Conservation (phyloP, 176 grass and related monocot species). For the Aegilops bicornis region DNA sequence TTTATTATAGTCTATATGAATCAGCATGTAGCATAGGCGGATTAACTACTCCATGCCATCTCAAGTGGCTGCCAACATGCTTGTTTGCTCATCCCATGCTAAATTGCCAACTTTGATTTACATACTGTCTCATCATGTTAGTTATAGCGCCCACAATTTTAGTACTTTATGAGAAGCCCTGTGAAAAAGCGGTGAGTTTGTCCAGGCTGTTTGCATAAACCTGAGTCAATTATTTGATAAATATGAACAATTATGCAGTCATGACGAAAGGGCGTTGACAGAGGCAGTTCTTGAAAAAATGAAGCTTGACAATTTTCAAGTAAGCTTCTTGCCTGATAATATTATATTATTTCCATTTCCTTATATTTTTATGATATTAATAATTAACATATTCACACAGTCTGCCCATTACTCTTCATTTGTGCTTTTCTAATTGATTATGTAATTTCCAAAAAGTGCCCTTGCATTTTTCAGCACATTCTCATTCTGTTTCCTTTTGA, state of each 20-base stretch:
- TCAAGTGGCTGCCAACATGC: conserved; percentile 1
- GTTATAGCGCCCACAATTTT: neutral
- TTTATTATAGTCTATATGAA: neutral
- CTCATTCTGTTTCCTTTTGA: conserved; percentile 16
- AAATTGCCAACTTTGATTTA: neutral
- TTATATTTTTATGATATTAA: conserved; percentile 26
- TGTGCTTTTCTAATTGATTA: neutral
- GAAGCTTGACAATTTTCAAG: conserved; percentile 93
- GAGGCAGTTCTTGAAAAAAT: conserved; percentile 78
- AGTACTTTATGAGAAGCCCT: neutral
- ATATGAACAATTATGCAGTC: conserved; percentile 48
- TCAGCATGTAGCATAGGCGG: neutral
- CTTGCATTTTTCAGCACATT: neutral
- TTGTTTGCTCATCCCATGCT: neutral
- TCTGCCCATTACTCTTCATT: neutral
- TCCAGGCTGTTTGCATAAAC: neutral
- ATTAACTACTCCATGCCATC: neutral
- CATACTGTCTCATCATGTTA: neutral
- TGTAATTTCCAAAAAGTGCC: neutral
- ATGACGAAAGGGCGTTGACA: conserved; percentile 70
- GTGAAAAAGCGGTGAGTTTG: neutral
- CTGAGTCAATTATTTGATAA: neutral
- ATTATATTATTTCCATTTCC: conserved; percentile 4
- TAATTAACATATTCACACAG: neutral
- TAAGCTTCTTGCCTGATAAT: conserved; percentile 40